Base-by-base conservation (phyloP, 257 asterid genomes). In the Osmanthus fragrans region DNA sequence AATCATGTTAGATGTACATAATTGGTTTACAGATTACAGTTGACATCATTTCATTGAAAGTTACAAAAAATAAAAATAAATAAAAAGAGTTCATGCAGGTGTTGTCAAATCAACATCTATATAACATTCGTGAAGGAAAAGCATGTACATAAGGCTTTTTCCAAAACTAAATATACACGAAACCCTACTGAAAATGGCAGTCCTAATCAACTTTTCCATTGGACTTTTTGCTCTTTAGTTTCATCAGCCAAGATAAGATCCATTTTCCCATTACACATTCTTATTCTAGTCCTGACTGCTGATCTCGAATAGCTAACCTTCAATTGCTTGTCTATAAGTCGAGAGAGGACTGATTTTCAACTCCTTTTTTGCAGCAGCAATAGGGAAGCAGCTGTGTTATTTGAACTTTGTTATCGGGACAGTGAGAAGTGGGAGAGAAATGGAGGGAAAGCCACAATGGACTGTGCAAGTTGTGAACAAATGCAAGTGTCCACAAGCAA, bases 391-490 rank as follows among this genome's bases (percentile, higher is more conserved):
- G 45, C 75, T 42, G 54, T 78, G 81, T 78, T 67, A 47, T 25
- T 71, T 78, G 64, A 71, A 78, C 58, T 58, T 78, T 39, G 74
- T 74, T 15, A 27, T 78, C 18, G 81, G 77, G 65, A 71, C 81
- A 40, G 74, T 71, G 12, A 37, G 81, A 56, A 78, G 81, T 71
- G 81, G 81, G 30, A 63, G 42, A 27, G 76, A 71, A n/a, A 71
- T 71, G 60, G 68, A 29, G 36, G 77, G 73, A 18, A 39, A 40
- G 49, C 16, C 77, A 71, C 67, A 78, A 60, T 77, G 81, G 81
- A 77, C 71, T 30, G 81, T 77, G 8, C 49, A 70, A 37, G 67
- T 77, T 3, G 77, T 77, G 73, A 77, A 77, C 40, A 77, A 45
- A 36, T 77, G 81, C 67, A 74, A 77, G 33, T 66, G 79, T 4